These are phyloP conservation scores for Ascochyta pisi DNA, from an alignment of 2,329 filamentous ascomycete genomes.

Conservation along the genomic window DNA sequence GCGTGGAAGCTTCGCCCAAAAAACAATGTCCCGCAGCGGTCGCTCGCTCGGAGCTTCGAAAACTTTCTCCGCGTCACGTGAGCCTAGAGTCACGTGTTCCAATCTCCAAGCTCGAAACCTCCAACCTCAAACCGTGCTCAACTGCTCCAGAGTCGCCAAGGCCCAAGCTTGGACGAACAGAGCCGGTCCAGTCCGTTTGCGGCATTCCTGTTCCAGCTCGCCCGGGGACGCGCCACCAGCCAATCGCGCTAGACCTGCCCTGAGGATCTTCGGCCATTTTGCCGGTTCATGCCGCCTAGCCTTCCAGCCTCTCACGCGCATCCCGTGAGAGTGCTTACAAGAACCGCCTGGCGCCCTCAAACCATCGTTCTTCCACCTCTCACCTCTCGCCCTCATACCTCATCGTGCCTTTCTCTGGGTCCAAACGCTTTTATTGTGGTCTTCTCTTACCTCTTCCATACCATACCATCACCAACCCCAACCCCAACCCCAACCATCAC, in stretches of 20 bases:
- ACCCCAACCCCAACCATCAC: constrained; percentile 7
- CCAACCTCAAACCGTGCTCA: not conserved
- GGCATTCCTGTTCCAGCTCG: constrained; percentile 4
- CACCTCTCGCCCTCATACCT: constrained; percentile 40
- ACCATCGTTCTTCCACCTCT: constrained; percentile 46
- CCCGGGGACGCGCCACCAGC: constrained; percentile 13
- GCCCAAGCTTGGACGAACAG: not conserved
- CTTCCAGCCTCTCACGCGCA: constrained; percentile 46
- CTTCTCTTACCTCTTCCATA: constrained; percentile 11
- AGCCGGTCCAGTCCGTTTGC: constrained; percentile 7
- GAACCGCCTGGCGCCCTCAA: constrained; percentile 41
- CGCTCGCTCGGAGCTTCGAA: constrained; percentile 1
- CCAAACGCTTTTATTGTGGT: constrained; percentile 14
- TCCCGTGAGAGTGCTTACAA: constrained; percentile 44
- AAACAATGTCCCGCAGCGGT: constrained; percentile 15
- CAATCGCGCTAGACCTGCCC: constrained; percentile 29
- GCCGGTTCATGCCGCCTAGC: constrained; percentile 29
- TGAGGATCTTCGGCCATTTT: constrained; percentile 30
- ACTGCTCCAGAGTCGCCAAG: not conserved
- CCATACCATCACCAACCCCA: constrained; percentile 15
- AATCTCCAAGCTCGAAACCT: too few relatives aligned
- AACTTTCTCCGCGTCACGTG: constrained; percentile 11
- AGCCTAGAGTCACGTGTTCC: not conserved
- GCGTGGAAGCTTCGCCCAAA: constrained; percentile 17
- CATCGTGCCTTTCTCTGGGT: constrained; percentile 24